Base-by-base conservation (phyloP, 2,329 filamentous ascomycete species). In the Massarina eburnea region DNA sequence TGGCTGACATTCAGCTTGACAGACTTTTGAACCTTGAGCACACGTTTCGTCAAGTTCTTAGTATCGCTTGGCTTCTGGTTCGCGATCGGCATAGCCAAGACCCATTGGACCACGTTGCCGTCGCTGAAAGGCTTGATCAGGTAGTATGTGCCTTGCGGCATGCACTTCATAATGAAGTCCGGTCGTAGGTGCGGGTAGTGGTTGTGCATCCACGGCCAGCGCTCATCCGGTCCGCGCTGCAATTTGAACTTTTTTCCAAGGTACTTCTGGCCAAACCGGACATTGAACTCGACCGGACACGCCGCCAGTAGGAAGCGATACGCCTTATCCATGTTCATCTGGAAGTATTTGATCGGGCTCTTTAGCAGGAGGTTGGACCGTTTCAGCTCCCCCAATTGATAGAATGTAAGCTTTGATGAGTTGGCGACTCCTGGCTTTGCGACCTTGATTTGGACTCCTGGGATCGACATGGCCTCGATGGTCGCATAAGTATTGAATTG, bases 181-280 rank as follows among this genome's bases (percentile, higher is more conserved):
- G 64, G 62, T 18, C 61, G 55, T 21, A 67, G 21, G 32, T 67
- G 63, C 2, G 65, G 62, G 22, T 61, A 67, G 34, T 59, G 54
- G 8, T 46, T 17, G 22, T 61, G 57, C 33, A 59, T 40, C 55
- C 59, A 66, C 9, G 45, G 52, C 54, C 56, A 61, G 1, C 20
- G 21, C 10, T 46, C 39, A 1, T 17, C 12, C 6, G 45, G 40
- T 1, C 30, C 40, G 2, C 34, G 32, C 33, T n/a, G 9, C n/a
- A 41, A 20, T 17, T 37, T 49, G 15, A 42, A 35, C 15, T 43
- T 34, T 41, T 56, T 55, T 14, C 17, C 10, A 1, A 39, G 15
- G 8, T 34, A 27, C 5, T 26, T 26, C 3, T 42, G 33, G 12
- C 40, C 44, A 1, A 58, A 15, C 3, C 52, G 51, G 2, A 61